Evolutionary conservation across 1,139 yeast species (phyloP).

Genomic region (Taphrina communis): DNA sequence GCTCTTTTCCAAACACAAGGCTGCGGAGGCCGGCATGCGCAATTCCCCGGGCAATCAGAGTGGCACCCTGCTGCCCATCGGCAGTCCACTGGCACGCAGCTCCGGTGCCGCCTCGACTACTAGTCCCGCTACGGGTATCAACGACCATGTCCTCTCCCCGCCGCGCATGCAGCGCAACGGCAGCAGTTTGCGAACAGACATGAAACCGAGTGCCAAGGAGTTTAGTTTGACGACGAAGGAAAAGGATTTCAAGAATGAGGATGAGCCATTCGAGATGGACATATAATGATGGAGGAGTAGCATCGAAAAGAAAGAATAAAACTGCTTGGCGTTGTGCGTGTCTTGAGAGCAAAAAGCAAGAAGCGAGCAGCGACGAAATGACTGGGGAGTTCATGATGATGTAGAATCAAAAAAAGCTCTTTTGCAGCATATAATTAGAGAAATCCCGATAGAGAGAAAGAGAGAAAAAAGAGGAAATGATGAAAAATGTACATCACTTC

Average conservation of each 20-base stretch:
- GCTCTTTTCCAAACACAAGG: slow-evolving; percentile 38
- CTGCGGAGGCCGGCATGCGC: slow-evolving; percentile 22
- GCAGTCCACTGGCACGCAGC: slow-evolving; percentile 35
- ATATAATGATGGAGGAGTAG: slow-evolving; percentile 14
- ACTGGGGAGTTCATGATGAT: neutral
- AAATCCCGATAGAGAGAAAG: neutral
- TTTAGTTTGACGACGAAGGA: slow-evolving; percentile 24
- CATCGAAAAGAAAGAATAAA: neutral
- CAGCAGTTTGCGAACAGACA: slow-evolving; percentile 23
- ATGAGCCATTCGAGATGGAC: slow-evolving; percentile 41
- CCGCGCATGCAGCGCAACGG: slow-evolving; percentile 6
- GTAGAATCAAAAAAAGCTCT: neutral
- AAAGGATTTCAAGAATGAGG: slow-evolving; percentile 23
- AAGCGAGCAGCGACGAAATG: slow-evolving; percentile 1
- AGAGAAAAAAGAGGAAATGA: neutral
- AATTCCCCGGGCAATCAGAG: slow-evolving; percentile 20
- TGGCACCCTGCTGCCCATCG: slow-evolving; percentile 27
- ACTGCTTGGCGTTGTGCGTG: no score
- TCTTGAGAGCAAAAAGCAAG: neutral
- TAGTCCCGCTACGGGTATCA: neutral
- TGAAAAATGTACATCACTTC: neutral
- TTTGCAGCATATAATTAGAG: neutral
- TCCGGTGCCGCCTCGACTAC: neutral
- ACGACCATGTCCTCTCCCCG: slow-evolving; percentile 12
- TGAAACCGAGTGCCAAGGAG: slow-evolving; percentile 35